phyloP scores from a whole-genome alignment of 768 basidiomycete species.

The Leccinum subgranulosum region DNA sequence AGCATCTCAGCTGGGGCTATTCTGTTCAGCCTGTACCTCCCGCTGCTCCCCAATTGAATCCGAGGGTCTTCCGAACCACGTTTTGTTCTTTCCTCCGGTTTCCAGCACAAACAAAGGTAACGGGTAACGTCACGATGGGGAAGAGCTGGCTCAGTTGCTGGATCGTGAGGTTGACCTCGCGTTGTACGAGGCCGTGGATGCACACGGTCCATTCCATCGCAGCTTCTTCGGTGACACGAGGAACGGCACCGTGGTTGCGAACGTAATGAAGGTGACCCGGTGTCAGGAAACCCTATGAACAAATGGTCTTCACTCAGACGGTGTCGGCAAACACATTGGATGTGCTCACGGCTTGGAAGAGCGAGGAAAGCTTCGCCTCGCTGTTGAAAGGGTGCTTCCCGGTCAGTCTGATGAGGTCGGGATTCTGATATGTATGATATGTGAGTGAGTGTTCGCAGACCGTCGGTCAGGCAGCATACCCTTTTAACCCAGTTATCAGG shows the following conservation, averaged over 20 bases:
- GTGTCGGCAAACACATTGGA: background rate
- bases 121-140: slow-evolving; percentile 52
- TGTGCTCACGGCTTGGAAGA: slow-evolving; percentile 38
- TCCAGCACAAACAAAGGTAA: slow-evolving; percentile 63
- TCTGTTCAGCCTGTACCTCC: slow-evolving; percentile 26
- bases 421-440: slow-evolving; percentile 20
- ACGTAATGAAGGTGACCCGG: slow-evolving; percentile 54
- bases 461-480: slow-evolving; percentile 9
- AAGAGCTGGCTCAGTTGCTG: slow-evolving; percentile 45
- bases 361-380: slow-evolving; percentile 44
- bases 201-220: slow-evolving; percentile 44
- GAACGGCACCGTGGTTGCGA: slow-evolving; percentile 63
- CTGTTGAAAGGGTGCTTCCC: slow-evolving; percentile 62
- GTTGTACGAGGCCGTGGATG: slow-evolving; percentile 38
- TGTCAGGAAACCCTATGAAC: slow-evolving; percentile 49
- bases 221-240: slow-evolving; percentile 37
- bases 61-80: slow-evolving; percentile 51
- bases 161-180: slow-evolving; percentile 39
- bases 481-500: slow-evolving; percentile 43
- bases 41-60: slow-evolving; percentile 54
- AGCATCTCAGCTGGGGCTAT: background rate
- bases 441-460: background rate
- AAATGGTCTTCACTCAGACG: background rate
- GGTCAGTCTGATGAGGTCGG: slow-evolving; percentile 47
- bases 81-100: slow-evolving; percentile 69